phyloP scores from a whole-genome alignment of 148 eudicot species.

The Chenopodium suecicum region DNA sequence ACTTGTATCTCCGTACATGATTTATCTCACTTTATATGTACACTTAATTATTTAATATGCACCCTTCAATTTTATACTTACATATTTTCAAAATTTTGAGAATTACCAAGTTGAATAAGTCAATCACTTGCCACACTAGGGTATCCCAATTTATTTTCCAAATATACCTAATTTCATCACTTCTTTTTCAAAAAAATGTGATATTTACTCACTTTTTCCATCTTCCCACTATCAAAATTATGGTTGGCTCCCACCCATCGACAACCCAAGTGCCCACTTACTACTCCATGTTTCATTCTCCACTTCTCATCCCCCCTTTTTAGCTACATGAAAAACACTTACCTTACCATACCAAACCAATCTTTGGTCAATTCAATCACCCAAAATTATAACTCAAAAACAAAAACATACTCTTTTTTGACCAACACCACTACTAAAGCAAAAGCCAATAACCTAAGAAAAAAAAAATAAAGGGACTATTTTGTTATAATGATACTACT shows the following conservation, averaged over 20 bases:
- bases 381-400: neutral
- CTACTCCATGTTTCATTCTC: constrained; percentile 31
- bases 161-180: constrained; percentile 8
- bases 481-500: constrained; percentile 13
- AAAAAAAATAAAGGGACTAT: neutral
- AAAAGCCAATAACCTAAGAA: constrained; percentile 4
- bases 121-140: constrained; percentile 3
- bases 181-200: neutral
- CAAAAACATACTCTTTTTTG: constrained; percentile 23
- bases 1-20: too few species aligned
- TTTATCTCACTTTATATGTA: too few species aligned
- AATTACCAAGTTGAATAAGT: constrained; percentile 15
- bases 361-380: constrained; percentile 27
- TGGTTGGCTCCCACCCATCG: constrained; percentile 24
- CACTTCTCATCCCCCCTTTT: constrained; percentile 19
- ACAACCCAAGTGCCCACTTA: constrained; percentile 25
- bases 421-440: constrained; percentile 27
- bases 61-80: too few species aligned
- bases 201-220: constrained; percentile 15
- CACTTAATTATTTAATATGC: too few species aligned
- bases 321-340: constrained; percentile 16
- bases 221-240: constrained; percentile 26
- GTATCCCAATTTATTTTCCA: neutral
- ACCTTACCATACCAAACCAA: constrained; percentile 3
- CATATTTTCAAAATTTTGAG: neutral